Base-by-base conservation (phyloP, 495 filamentous ascomycete genomes). In the Talaromyces ruber region DNA sequence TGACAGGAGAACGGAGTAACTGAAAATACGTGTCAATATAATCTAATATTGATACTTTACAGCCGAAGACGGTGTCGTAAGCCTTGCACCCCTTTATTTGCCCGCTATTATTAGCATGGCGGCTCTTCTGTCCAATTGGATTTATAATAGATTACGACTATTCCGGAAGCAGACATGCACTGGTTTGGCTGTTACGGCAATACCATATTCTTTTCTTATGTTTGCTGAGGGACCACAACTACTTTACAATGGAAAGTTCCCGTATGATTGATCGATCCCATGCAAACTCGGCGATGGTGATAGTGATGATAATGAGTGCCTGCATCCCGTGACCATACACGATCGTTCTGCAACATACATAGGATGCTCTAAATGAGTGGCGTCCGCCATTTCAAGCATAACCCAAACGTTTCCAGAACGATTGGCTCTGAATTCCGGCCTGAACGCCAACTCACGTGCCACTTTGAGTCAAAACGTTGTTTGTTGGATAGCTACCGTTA, bases 401-500 rank as follows among this genome's bases (percentile, higher is more conserved):
- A 43, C 57, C 21, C 14, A 43, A 39, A 47, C 59, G 50, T 53
- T 43, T 60, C 56, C 51, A 16, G 22, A 47, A 60, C 58, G 61
- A 74, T 67, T 71, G 68, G 71, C 67, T 66, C 73, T 65, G 73
- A 76, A 54, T 63, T 66, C 34, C 34, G 63, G 60, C 51, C 51
- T 63, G 26, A 52, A 61, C 64, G 45, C 64, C 60, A 63, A 65
- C 51, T 28, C 51, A 25, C n/a, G 34, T 39, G 34, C 34, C 34
- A 39, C 30, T 34, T 32, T 34, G n/a, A n/a, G 34, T 39, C 12
- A 39, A 39, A 39, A 8, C 30, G 6, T 30, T 5, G 14, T 2
- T 3, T 8, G 32, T 9, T 37, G 32, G 32, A 37, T 12, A 37
- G 32, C 11, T 14, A 37, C 32, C 7, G 34, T 39, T 39, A 39